phyloP scores from a whole-genome alignment of 805 yeast species.

The Kodamaea neixiangensis region DNA sequence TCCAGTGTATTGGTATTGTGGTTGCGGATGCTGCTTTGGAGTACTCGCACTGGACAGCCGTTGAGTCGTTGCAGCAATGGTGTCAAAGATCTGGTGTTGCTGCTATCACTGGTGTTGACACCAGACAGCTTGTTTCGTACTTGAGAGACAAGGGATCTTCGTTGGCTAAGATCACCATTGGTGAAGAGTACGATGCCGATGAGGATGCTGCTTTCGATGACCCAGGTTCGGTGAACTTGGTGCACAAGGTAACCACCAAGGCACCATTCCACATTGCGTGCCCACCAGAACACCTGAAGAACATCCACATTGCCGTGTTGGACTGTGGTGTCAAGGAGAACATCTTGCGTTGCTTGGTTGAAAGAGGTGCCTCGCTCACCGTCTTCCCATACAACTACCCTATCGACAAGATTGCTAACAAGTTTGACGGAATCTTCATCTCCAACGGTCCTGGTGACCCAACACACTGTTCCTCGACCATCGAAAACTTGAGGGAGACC shows the following conservation, averaged over 20 bases:
- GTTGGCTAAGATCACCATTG: constrained; percentile 84
- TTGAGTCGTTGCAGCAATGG: constrained; percentile 93
- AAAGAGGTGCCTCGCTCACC: constrained; percentile 94
- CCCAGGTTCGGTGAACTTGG: constrained; percentile 88
- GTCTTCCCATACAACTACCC: constrained; percentile 97
- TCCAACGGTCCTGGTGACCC: constrained; percentile 99
- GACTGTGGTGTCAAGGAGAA: constrained; percentile 99
- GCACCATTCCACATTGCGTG: constrained; percentile 89
- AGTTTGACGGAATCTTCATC: constrained; percentile 92
- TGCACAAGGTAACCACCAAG: constrained; percentile 91
- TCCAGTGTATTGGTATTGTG: constrained; percentile 94
- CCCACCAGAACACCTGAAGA: constrained; percentile 52
- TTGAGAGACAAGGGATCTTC: constrained; percentile 97
- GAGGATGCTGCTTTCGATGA: constrained; percentile 89
- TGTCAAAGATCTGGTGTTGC: constrained; percentile 96
- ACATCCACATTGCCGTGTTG: constrained; percentile 81
- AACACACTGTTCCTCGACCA: constrained; percentile 81
- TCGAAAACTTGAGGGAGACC: constrained; percentile 68
- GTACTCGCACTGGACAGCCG: constrained; percentile 99
- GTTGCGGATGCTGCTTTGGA: constrained; percentile 94
- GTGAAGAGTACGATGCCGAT: constrained; percentile 88
- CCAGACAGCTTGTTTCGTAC: constrained; percentile 89
- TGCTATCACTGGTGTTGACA: constrained; percentile 93
- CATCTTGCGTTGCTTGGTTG: constrained; percentile 88
- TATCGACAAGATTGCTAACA: constrained; percentile 83